phyloP scores from a whole-genome alignment of 208 protist species.

The Wallacemonas sp. region DNA sequence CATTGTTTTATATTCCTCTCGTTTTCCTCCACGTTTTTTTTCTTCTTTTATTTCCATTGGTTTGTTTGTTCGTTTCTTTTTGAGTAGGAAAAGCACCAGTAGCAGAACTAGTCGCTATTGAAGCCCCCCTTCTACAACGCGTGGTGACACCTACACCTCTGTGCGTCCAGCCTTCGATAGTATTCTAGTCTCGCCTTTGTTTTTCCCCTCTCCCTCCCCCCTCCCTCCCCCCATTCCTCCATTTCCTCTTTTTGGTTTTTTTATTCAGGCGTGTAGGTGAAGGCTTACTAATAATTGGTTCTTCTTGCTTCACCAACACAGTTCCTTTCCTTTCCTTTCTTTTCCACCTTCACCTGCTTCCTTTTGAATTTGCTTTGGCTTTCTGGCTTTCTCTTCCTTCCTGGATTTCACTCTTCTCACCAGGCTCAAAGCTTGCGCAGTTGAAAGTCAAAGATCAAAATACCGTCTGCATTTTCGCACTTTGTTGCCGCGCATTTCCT shows the following conservation, averaged over 20 bases:
- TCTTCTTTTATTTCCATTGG: constrained; percentile 5
- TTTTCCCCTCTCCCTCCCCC: constrained; percentile 1
- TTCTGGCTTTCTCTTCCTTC: too few relatives aligned
- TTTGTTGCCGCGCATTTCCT: too few relatives aligned
- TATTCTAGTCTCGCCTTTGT: not conserved
- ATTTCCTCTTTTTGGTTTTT: constrained; percentile 15
- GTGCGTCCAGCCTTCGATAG: not conserved
- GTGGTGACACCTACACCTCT: not conserved
- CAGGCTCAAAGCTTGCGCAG: too few relatives aligned
- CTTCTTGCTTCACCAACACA: too few relatives aligned
- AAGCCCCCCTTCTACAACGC: not conserved
- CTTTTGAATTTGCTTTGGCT: too few relatives aligned
- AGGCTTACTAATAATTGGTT: too few relatives aligned
- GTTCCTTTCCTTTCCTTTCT: too few relatives aligned
- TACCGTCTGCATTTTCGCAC: too few relatives aligned
- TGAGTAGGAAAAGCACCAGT: not conserved
- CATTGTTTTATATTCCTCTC: not conserved
- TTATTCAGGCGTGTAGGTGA: constrained; percentile 9
- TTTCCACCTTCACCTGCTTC: too few relatives aligned
- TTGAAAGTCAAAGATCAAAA: too few relatives aligned
- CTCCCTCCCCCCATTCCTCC: not conserved
- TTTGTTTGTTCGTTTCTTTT: constrained; percentile 17
- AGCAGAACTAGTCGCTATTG: not conserved
- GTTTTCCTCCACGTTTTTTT: constrained; percentile 4
- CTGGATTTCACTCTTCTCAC: too few relatives aligned